phyloP scores from a whole-genome alignment of 2,329 filamentous ascomycete genomes.

The Didymella lethalis region DNA sequence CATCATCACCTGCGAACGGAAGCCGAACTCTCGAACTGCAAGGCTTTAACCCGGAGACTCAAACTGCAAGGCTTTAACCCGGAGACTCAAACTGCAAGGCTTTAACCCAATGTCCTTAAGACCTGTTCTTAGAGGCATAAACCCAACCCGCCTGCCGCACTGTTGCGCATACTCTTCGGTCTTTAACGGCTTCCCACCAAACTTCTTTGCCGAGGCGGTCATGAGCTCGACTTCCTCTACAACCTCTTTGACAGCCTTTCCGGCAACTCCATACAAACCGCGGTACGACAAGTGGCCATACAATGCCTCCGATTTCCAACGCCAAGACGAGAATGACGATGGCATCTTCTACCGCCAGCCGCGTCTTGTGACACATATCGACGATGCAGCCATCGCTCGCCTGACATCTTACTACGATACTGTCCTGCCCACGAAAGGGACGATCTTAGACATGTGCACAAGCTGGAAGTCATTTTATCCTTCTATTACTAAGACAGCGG shows the following conservation, averaged over 20 bases:
- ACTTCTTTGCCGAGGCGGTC: conserved; percentile 17
- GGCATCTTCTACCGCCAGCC: conserved; percentile 53
- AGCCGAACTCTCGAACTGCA: too few relatives aligned
- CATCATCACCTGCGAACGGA: conserved; percentile 26
- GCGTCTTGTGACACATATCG: conserved; percentile 63
- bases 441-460: conserved; percentile 60
- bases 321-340: conserved; percentile 50
- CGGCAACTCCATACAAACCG: conserved; percentile 25
- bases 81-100: neutral
- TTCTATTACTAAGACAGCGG: conserved; percentile 38
- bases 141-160: neutral
- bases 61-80: neutral
- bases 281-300: conserved; percentile 36
- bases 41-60: too few relatives aligned
- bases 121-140: neutral
- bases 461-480: conserved; percentile 61
- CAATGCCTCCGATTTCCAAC: conserved; percentile 46
- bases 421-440: conserved; percentile 52
- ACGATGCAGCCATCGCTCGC: conserved; percentile 57
- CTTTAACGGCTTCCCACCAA: conserved; percentile 12
- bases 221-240: conserved; percentile 5
- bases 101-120: neutral
- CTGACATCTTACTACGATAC: conserved; percentile 58
- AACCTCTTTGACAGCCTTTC: conserved; percentile 7
- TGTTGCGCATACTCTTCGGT: conserved; percentile 9